Evolutionary conservation across 257 asterid genomes (phyloP).

Genomic region (Prunella vulgaris): DNA sequence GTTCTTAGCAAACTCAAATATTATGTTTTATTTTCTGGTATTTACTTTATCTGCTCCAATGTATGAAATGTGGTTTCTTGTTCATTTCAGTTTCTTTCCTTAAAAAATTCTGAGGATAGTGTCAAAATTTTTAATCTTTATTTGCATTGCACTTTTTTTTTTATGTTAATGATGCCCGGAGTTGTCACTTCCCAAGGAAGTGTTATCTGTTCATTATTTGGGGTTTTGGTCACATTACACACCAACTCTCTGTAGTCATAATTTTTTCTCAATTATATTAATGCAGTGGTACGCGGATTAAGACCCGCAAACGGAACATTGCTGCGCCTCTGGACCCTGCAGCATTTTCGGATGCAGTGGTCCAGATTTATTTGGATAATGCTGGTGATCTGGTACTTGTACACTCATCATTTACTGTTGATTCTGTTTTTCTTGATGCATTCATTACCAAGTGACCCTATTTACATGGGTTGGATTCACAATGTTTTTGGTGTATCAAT

Average conservation of each 20-base stretch:
- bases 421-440: slow-evolving; percentile 1
- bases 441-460: neutral
- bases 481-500: slow-evolving; percentile 10
- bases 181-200: neutral
- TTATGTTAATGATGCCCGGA: neutral
- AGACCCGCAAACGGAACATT: slow-evolving; percentile 99
- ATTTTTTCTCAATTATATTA: slow-evolving; percentile 13
- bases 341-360: slow-evolving; percentile 99
- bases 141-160: neutral
- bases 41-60: neutral
- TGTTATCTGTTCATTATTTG: neutral
- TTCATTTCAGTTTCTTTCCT: neutral
- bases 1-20: neutral
- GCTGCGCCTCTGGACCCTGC: slow-evolving; percentile 99
- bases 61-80: neutral
- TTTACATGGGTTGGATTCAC: neutral
- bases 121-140: neutral
- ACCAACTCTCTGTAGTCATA: neutral
- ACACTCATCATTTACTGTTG: neutral
- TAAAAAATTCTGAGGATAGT: neutral
- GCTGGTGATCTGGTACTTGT: slow-evolving; percentile 97
- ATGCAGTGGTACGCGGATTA: slow-evolving; percentile 99
- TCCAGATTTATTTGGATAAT: slow-evolving; percentile 99
- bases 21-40: neutral
- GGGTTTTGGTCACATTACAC: neutral